Conservation (phyloP, 208 protist genomes). For the Tritrichomonas musculus region DNA sequence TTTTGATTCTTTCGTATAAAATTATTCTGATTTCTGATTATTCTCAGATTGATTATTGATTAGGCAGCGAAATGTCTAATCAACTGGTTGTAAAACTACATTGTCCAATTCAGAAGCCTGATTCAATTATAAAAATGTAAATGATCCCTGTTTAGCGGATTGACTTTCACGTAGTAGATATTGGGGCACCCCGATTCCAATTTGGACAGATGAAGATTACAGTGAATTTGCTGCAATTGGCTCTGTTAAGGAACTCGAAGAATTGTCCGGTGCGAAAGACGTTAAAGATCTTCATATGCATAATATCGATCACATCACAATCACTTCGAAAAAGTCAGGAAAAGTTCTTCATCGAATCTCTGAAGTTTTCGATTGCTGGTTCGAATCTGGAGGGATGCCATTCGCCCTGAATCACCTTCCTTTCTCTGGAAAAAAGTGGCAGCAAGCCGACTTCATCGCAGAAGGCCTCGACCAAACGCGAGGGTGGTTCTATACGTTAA, state of each 20-base stretch:
- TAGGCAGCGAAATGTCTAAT: no score
- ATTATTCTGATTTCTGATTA: no score
- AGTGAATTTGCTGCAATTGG: conserved; percentile 86
- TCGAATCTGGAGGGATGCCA: conserved; percentile 97
- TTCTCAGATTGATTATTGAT: no score
- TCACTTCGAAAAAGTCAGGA: conserved; percentile 81
- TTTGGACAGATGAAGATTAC: conserved; percentile 80
- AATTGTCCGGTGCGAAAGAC: conserved; percentile 49
- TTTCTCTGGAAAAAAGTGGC: conserved; percentile 89
- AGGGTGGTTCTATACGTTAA: conserved; percentile 99
- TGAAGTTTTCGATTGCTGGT: conserved; percentile 99
- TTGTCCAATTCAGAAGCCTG: no score
- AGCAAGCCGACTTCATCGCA: conserved; percentile 98
- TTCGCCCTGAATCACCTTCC: conserved; percentile 98
- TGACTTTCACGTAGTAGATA: conserved; percentile 90
- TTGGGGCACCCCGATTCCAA: conserved; percentile 92
- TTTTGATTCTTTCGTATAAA: no score
- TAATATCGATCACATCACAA: conserved; percentile 90
- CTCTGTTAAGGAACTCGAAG: conserved; percentile 84
- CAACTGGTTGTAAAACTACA: no score
- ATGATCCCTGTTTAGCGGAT: no score
- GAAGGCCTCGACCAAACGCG: conserved; percentile 66
- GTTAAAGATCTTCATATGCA: conserved; percentile 91
- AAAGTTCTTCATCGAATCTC: conserved; percentile 43
- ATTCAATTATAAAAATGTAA: no score